Evolutionary conservation across 495 filamentous ascomycete species (phyloP).

Genomic region (Penicillium daleae): DNA sequence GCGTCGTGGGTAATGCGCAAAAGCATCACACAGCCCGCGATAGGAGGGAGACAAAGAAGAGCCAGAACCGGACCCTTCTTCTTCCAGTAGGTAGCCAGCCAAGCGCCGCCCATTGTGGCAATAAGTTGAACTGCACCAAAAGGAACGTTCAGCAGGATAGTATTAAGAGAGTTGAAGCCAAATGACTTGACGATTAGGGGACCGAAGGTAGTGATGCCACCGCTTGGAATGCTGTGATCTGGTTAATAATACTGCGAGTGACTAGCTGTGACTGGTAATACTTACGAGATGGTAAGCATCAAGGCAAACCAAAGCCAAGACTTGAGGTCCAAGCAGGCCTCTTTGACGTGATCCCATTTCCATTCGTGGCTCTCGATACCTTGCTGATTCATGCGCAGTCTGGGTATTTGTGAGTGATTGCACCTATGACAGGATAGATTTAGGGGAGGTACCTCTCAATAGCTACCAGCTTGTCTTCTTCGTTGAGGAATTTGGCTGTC

Average conservation of each 20-base stretch:
- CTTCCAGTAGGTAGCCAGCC: conserved; percentile 54
- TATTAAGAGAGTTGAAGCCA: conserved; percentile 61
- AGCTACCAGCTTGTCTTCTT: conserved; percentile 62
- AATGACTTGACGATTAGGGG: conserved; percentile 66
- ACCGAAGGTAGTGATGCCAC: conserved; percentile 66
- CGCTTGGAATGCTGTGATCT: conserved; percentile 57
- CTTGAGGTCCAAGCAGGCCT: conserved; percentile 65
- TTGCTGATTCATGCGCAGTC: conserved; percentile 67
- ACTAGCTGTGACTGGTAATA: neutral
- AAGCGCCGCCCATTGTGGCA: conserved; percentile 60
- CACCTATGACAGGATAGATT: neutral
- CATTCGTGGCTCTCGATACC: conserved; percentile 60
- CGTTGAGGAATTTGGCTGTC: conserved; percentile 59
- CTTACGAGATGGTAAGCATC: conserved; percentile 55
- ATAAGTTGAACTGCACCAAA: conserved; percentile 65
- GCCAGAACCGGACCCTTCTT: conserved; percentile 62
- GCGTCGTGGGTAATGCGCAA: conserved; percentile 51
- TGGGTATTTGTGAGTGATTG: conserved; percentile 14
- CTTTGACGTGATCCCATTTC: conserved; percentile 66
- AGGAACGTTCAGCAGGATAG: conserved; percentile 68
- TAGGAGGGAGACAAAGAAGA: conserved; percentile 58
- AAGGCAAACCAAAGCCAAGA: conserved; percentile 69
- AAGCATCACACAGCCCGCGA: conserved; percentile 59
- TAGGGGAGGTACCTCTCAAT: conserved; percentile 52
- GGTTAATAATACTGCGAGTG: conserved; percentile 21